Base-by-base conservation (phyloP, 2,329 filamentous ascomycete genomes). In the Fusarium mundagurra region DNA sequence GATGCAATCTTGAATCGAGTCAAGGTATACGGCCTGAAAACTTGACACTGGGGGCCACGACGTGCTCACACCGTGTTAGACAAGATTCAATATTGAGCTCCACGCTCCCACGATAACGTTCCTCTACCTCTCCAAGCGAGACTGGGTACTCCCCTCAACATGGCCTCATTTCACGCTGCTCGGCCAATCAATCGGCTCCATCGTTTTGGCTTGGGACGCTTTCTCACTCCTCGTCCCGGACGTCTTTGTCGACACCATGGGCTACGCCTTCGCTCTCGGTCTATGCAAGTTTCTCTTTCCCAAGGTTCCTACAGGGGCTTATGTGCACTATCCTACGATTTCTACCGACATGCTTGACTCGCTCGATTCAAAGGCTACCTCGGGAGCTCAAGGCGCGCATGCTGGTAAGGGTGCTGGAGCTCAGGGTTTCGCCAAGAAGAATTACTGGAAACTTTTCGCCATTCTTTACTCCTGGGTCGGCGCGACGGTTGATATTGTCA, bases 291-390 rank as follows among this genome's bases (percentile, higher is more conserved):
- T 93, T 72, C 86, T 98, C 31, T 98, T 98, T 80, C 92, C 89
- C 1, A 83, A 85, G 41, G 89, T 98, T 4, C 94, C 96, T 1
- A 98, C 95, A 0, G 95, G 90, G 51, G 95, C 96, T 60, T 99
- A 99, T 80, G 95, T 98, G 3, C 96, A 99, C 84, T 99, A 98
- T 81, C 96, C 96, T 2, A 98, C 96, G 64, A 99, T 99, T 61
- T 98, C 95, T 7, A 99, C 95, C 58, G 96, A 99, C 79, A 99
- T 99, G 96, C 90, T 99, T 8, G 89, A 91, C 29, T 96, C 94
- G 24, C 90, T 98, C 9, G 90, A 95, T 75, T 90, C 93, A 14
- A 82, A 81, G 14, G 88, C 87, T 5, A 72, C 83, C 39, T 88
- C 86, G 54, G 93, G 91, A 20, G 82, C 81, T 63, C 92, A 90